Percentiles rank a stretch among this genome's conserved stretches.
Conservation (phyloP, 257 asterid genomes). For the Solanum virginianum region DNA sequence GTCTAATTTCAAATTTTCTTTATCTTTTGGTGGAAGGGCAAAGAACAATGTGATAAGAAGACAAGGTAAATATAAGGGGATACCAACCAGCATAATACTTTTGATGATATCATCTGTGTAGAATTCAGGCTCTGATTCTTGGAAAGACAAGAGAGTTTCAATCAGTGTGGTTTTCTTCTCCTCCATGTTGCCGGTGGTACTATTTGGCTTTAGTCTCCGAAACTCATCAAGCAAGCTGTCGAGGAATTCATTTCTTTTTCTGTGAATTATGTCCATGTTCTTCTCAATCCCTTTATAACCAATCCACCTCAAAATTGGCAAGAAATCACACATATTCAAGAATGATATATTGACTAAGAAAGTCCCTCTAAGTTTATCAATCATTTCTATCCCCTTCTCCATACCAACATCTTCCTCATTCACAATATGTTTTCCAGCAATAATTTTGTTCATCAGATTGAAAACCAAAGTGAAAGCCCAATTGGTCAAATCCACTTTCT, state of each 20-base stretch:
- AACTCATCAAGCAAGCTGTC: conserved; percentile 20
- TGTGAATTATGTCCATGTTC: conserved; percentile 1
- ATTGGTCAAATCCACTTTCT: conserved; percentile 1
- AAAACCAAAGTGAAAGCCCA: conserved; percentile 18
- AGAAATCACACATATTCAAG: not conserved
- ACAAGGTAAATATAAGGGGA: not conserved
- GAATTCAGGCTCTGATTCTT: conserved; percentile 38
- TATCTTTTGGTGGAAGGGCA: not conserved
- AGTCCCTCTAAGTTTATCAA: conserved; percentile 8
- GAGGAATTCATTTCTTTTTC: conserved; percentile 27
- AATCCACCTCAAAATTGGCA: conserved; percentile 33
- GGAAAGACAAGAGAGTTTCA: conserved; percentile 23
- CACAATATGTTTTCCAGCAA: conserved; percentile 24
- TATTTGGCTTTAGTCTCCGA: not conserved
- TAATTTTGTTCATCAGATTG: conserved; percentile 20
- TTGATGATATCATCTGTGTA: conserved; percentile 37
- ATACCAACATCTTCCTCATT: conserved; percentile 20
- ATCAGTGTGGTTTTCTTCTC: conserved; percentile 4
- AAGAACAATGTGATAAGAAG: not conserved
- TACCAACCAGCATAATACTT: conserved; percentile 27
- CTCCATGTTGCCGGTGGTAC: not conserved
- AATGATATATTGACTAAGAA: conserved; percentile 5
- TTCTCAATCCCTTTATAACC: conserved; percentile 42
- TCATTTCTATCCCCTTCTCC: conserved; percentile 17
- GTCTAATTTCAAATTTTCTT: not conserved